Evolutionary conservation across 2,329 filamentous ascomycete species (phyloP), one percentile per base, ranked within the genome.

Genomic region (Penicillium occitanis): DNA sequence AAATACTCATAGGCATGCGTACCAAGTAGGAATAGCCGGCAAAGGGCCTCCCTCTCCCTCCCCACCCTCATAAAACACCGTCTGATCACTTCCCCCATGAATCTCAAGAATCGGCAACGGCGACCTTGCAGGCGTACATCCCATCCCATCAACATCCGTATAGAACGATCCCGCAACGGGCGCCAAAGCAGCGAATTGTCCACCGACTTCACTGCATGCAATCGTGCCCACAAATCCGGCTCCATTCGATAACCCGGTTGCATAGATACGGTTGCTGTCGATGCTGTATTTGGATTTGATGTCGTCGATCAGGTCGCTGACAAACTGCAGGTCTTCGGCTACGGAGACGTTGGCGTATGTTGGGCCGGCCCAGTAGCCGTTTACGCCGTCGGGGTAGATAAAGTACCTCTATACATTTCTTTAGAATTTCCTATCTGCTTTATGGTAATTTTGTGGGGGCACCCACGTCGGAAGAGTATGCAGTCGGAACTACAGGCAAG

Each of bases 31-130:
- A 42, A 86, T 81, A 0, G 79, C 69, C 1, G 83, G 83, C 57
- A 84, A 68, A 61, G 77, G 79, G 0, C 80, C 81, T 1, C 78
- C 78, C 2, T 78, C 76, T 2, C 81, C 77, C n/a, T 75, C 75
- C 1, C 77, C 80, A 1, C 83, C 83, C 1, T 71, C 66, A 67
- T 84, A 85, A 0, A 73, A 69, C 35, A 86, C 84, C 0, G 78
- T 82, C 3, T 68, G 73, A 70, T 86, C 84, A 2, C 69, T 75
- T 1, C 77, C 78, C n/a, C 84, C 83, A 70, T 86, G 84, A 61
- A 85, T 81, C 53, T 83, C 81, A 6, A 86, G 72, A 13, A 86
- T 75, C 1, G 83, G 83, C 2, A 84, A 66, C 1, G 78, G 77
- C 0, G 63, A 69, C 51, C 74, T 76, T 22, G 73, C 73, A 0